Evolutionary conservation across 306 rosid genomes (phyloP).

Genomic region (Castanea mollissima): DNA sequence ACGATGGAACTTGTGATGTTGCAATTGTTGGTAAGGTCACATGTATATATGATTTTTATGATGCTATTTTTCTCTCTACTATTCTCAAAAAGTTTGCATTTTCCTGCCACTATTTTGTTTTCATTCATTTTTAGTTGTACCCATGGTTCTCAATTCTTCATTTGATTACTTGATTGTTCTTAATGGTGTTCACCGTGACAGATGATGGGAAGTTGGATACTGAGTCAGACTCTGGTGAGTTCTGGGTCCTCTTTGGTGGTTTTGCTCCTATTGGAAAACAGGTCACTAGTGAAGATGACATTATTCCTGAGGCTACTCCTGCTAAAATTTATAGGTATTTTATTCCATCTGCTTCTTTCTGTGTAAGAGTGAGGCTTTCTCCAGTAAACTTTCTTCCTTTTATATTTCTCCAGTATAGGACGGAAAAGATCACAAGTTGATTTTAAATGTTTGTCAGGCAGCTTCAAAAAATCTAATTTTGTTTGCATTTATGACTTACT

Average conservation of each 20-base stretch:
- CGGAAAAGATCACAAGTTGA: no score
- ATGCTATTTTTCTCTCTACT: neutral
- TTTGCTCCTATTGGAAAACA: constrained; percentile 99
- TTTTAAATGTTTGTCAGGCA: no score
- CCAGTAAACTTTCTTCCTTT: constrained; percentile 8
- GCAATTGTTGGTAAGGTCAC: constrained; percentile 92
- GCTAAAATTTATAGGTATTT: constrained; percentile 80
- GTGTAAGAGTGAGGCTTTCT: neutral
- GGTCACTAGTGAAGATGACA: constrained; percentile 77
- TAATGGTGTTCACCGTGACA: constrained; percentile 31
- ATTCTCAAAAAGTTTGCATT: neutral
- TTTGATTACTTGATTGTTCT: constrained; percentile 10
- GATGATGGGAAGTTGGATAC: constrained; percentile 99
- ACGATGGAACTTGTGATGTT: constrained; percentile 77
- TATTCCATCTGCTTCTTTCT: neutral
- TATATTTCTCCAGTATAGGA: neutral
- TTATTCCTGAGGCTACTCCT: constrained; percentile 77
- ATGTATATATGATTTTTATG: neutral
- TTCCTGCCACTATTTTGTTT: constrained; percentile 1
- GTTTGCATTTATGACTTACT: no score
- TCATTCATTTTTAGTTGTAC: constrained; percentile 14
- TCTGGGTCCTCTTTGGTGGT: constrained; percentile 99
- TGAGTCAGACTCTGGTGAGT: constrained; percentile 98
- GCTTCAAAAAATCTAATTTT: no score
- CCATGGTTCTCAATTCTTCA: constrained; percentile 8